Evolutionary conservation across 805 yeast species (phyloP), one percentile per base, ranked within the genome.

Genomic region (Pichia phayaonensis): DNA sequence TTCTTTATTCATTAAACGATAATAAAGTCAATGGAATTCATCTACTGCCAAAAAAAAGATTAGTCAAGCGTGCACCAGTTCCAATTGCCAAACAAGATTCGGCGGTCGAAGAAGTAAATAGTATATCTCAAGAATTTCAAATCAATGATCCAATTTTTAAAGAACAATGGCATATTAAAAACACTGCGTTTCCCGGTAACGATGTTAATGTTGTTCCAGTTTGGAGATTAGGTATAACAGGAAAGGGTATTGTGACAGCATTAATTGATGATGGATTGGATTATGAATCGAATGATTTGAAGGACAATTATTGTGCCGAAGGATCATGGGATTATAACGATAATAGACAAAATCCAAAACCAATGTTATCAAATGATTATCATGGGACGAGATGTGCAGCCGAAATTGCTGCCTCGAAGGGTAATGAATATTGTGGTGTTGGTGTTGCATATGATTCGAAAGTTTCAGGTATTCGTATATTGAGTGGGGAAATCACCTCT

Each of bases 381-480:
- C 99, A 94, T 65, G 99, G 99, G 8, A 94, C 99, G 0, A 73
- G 99, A 56, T 94, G 99, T 71, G 98, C 99, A 2, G 98, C 97
- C 39, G 99, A 94, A 67, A 86, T 94, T 51, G 97, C 97, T 0
- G 89, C 87, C 4, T 94, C 84, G 3, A 90, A 80, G 47, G 72
- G 72, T 48, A 92, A 94, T 65, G 85, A 80, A 29, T 83, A 74
- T 21, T 94, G 99, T 69, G 99, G 99, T n/a, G 76, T 94, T 8
- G 99, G 99, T 44, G 95, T 90, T n/a, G 98, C 97, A 0, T 90
- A 79, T 59, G 79, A 80, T 51, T 81, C 96, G 4, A 79, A 84
- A 59, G 95, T 94, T 2, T 76, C 96, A 2, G 99, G 99, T 0
- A 79, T 94, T 34, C 78, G 99, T 48, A 92, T 94, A 52, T 74